These are phyloP conservation scores for Colletotrichum truncatum DNA, from an alignment of 2,329 filamentous ascomycete species.

Conservation along the genomic window DNA sequence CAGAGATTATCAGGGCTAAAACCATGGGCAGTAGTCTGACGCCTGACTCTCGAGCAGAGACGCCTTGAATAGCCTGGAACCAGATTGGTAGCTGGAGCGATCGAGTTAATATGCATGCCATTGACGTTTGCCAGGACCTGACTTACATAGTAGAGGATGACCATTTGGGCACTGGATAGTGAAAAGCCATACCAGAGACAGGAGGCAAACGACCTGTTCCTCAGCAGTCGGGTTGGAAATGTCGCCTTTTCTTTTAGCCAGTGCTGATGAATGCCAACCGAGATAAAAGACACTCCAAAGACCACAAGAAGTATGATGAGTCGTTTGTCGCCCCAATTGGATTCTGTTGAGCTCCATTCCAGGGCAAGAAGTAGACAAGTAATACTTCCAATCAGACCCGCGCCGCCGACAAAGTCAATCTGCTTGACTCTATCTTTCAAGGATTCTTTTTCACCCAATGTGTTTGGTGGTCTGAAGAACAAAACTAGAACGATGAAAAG, in stretches of 20 bases:
- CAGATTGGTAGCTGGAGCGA: slow-evolving; percentile 47
- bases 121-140: background rate
- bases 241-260: slow-evolving; percentile 8
- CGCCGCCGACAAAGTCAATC: slow-evolving; percentile 36
- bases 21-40: slow-evolving; percentile 50
- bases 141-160: slow-evolving; percentile 15
- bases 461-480: slow-evolving; percentile 43
- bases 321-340: slow-evolving; percentile 33
- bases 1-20: slow-evolving; percentile 31
- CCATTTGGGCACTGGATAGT: slow-evolving; percentile 1
- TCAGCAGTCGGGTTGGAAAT: background rate
- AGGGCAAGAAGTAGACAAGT: slow-evolving; percentile 53
- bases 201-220: background rate
- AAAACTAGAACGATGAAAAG: slow-evolving; percentile 56
- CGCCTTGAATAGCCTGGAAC: slow-evolving; percentile 55
- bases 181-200: slow-evolving; percentile 7
- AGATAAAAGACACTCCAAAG: background rate
- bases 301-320: background rate
- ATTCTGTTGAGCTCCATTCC: slow-evolving; percentile 49
- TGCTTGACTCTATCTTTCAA: background rate
- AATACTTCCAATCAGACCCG: slow-evolving; percentile 23
- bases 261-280: background rate
- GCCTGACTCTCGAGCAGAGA: slow-evolving; percentile 48
- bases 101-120: background rate
- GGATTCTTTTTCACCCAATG: background rate